Percentiles rank a stretch among this genome's conserved stretches.
Conservation (phyloP, 768 basidiomycete species). For the Cystofilobasidium capitatum region DNA sequence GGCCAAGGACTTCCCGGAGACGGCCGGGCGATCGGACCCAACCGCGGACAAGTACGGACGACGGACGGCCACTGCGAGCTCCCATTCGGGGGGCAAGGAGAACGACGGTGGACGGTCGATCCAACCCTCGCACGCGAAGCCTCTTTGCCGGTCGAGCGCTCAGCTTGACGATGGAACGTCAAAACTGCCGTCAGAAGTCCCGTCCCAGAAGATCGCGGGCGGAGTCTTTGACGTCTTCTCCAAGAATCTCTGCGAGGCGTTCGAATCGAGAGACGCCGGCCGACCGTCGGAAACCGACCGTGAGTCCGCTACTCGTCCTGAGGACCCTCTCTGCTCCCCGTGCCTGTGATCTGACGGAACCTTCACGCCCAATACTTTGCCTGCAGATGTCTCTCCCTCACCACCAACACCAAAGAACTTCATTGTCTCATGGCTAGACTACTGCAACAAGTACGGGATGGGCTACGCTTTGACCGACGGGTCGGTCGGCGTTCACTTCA, state of each 20-base stretch:
- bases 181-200: neutral
- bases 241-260: slow-evolving; percentile 45
- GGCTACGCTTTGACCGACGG: slow-evolving; percentile 95
- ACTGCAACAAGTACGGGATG: slow-evolving; percentile 99
- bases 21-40: neutral
- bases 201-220: slow-evolving; percentile 1
- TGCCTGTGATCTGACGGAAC: neutral
- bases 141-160: neutral
- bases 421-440: slow-evolving; percentile 98
- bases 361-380: neutral
- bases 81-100: neutral
- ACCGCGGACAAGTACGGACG: slow-evolving; percentile 38
- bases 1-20: slow-evolving; percentile 44
- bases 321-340: neutral
- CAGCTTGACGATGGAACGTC: neutral
- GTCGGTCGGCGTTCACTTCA: slow-evolving; percentile 89
- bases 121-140: too few species aligned
- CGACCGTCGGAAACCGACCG: slow-evolving; percentile 59
- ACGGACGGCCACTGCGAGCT: slow-evolving; percentile 28
- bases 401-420: slow-evolving; percentile 61
- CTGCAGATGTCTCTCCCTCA: slow-evolving; percentile 1
- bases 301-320: too few species aligned
- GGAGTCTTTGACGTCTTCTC: slow-evolving; percentile 30
- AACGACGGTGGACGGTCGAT: slow-evolving; percentile 35
- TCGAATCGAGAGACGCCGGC: slow-evolving; percentile 57